Evolutionary conservation across 2,329 filamentous ascomycete genomes (phyloP), one percentile per base, ranked within the genome.

Genomic region (Rhinocladiella mackenziei): DNA sequence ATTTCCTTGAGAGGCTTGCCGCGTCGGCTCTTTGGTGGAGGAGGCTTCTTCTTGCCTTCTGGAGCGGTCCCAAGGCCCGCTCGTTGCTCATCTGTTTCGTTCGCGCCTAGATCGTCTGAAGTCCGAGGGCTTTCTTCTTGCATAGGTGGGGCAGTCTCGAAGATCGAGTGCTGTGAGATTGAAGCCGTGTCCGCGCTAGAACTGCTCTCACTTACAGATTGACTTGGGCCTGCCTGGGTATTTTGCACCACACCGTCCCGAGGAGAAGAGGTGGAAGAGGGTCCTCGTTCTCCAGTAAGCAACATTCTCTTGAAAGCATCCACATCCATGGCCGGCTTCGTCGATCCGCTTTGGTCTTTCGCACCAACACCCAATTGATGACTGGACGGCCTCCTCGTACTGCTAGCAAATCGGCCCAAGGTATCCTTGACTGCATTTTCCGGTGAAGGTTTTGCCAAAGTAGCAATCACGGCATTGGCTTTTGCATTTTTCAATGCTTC

Each of bases 261-360:
- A 48, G 54, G 31, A 23, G 11, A 17, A 11, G 18, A 35, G 7
- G n/a, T n/a, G n/a, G 48, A 56, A 20, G 60, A 45, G 32, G 62
- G 50, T 30, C 66, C 74, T 25, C 76, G 61, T 56, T 80, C 78
- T 14, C 86, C 86, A 0, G 85, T 92, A 67, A 92, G 72, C 35
- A 92, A 73, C 49, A 92, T 66, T 47, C 82, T 76, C 59, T 81
- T 82, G 66, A 92, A 92, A 5, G 85, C 81, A 59, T 87, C 80
- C 1, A 91, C 86, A 59, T 92, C 84, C 51, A 91, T 65, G 0
- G 78, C 73, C 26, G 61, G 62, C 59, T 61, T 66, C 35, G 56
- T 51, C 44, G 53, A 56, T 11, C 46, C 54, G 49, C 30, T 17
- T 29, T 34, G 31, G 18, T 50, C 41, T 29, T 47, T 44, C 25